phyloP scores from a whole-genome alignment of 768 basidiomycete genomes.

The Tremella mesenterica region DNA sequence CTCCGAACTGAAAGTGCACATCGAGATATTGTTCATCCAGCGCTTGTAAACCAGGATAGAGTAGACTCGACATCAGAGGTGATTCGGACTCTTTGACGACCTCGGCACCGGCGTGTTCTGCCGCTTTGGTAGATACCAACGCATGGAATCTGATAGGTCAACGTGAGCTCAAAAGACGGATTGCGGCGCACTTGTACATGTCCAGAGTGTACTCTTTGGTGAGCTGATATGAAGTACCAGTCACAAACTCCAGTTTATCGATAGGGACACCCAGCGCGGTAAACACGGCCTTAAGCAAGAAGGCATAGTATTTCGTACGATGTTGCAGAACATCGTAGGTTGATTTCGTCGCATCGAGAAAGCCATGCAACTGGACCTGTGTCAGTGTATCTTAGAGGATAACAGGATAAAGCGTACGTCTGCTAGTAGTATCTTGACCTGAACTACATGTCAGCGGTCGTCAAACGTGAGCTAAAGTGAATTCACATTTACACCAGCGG shows the following conservation, averaged over 20 bases:
- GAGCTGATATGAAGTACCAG: slow-evolving; percentile 89
- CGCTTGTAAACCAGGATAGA: slow-evolving; percentile 94
- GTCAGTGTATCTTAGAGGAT: slow-evolving; percentile 9
- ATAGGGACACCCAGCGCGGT: slow-evolving; percentile 82
- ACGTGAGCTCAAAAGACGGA: not conserved
- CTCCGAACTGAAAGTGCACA: slow-evolving; percentile 96
- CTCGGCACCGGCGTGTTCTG: slow-evolving; percentile 96
- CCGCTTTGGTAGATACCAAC: slow-evolving; percentile 89
- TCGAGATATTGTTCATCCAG: slow-evolving; percentile 94
- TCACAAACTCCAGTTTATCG: slow-evolving; percentile 69
- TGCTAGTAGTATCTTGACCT: slow-evolving; percentile 73
- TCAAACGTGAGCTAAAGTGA: slow-evolving; percentile 4
- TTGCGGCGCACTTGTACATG: slow-evolving; percentile 57
- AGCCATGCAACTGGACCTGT: slow-evolving; percentile 64
- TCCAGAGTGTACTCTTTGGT: slow-evolving; percentile 86
- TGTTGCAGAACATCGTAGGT: slow-evolving; percentile 81
- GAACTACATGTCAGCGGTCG: slow-evolving; percentile 4
- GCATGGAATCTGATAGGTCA: slow-evolving; percentile 54
- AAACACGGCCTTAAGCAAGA: slow-evolving; percentile 72
- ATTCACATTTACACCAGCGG: slow-evolving; percentile 75
- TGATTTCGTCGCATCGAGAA: slow-evolving; percentile 94
- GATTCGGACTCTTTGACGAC: slow-evolving; percentile 96
- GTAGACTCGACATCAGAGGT: slow-evolving; percentile 76
- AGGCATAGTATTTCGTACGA: slow-evolving; percentile 83
- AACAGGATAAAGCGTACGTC: not conserved